A percentile compares a stretch with the other conserved stretches of the same genome.
phyloP scores from a whole-genome alignment of 169 alveolate species.

The Cryptosporidium bovis region DNA sequence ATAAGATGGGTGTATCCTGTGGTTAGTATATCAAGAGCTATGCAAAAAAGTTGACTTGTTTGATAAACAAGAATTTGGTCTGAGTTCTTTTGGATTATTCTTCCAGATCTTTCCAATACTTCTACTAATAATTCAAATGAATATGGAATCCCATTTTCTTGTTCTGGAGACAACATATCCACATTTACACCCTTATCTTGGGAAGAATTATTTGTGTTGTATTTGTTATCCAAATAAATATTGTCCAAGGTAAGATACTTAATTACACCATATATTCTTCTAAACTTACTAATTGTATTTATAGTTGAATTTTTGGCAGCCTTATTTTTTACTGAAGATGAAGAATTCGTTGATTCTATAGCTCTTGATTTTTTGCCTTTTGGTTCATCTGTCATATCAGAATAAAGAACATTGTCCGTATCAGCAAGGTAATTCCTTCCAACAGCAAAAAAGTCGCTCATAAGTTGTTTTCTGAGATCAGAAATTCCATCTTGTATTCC shows the following conservation, averaged over 20 bases:
- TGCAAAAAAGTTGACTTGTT: conserved; percentile 19
- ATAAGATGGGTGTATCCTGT: conserved; percentile 72
- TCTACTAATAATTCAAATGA: conserved; percentile 53
- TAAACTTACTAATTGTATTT: conserved; percentile 22
- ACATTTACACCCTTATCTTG: neutral
- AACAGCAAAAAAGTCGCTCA: conserved; percentile 8
- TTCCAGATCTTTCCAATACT: conserved; percentile 65
- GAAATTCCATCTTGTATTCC: conserved; percentile 13
- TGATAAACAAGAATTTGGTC: conserved; percentile 31
- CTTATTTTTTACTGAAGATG: neutral
- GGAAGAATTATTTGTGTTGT: conserved; percentile 5
- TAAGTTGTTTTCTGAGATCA: conserved; percentile 3
- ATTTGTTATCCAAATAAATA: conserved; percentile 4
- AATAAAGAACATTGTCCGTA: conserved; percentile 43
- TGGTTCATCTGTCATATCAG: neutral
- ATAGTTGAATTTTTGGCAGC: conserved; percentile 6
- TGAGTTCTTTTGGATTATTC: conserved; percentile 11
- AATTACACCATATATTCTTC: conserved; percentile 41
- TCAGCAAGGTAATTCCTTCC: conserved; percentile 52
- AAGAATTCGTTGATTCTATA: neutral
- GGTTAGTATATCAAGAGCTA: conserved; percentile 44
- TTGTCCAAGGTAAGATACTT: conserved; percentile 39
- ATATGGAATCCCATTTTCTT: conserved; percentile 38
- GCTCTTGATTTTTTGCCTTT: conserved; percentile 13
- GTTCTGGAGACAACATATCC: conserved; percentile 59